Evolutionary conservation across 257 asterid species (phyloP).

Genomic region (Paulownia fortunei): DNA sequence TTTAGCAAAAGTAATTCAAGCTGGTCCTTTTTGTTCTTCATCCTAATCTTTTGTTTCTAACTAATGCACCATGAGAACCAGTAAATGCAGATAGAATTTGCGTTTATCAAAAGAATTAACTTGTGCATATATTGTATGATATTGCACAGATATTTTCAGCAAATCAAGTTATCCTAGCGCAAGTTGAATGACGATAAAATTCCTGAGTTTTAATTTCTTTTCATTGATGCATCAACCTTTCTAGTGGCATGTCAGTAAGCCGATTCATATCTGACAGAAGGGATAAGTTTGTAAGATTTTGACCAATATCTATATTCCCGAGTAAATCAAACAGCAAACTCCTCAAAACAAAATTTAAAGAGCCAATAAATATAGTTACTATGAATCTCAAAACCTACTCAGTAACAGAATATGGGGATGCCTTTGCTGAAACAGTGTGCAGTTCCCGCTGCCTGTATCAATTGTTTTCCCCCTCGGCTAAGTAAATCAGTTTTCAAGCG

Average conservation of each 20-base stretch:
- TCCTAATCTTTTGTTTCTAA: neutral
- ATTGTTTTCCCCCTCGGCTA: neutral
- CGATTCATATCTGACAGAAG: neutral
- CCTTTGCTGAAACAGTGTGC: neutral
- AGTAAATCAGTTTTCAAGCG: neutral
- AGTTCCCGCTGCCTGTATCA: neutral
- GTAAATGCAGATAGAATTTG: neutral
- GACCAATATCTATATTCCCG: neutral
- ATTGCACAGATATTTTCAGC: neutral
- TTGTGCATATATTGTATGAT: neutral
- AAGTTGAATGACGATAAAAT: neutral
- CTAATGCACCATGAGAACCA: neutral
- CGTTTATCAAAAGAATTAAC: neutral
- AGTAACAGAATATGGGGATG: neutral
- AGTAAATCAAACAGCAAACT: conserved; percentile 12
- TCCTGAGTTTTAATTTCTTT: neutral
- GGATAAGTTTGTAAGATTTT: neutral
- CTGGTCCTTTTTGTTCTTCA: too few relatives aligned
- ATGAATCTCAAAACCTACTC: neutral
- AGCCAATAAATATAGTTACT: neutral
- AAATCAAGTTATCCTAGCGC: neutral
- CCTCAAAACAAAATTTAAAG: neutral
- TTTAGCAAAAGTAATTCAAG: neutral
- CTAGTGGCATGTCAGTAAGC: neutral
- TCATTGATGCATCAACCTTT: neutral